These are phyloP conservation scores for Cnidoscolus chayamansa DNA, from an alignment of 441 rosid species.

Conservation along the genomic window DNA sequence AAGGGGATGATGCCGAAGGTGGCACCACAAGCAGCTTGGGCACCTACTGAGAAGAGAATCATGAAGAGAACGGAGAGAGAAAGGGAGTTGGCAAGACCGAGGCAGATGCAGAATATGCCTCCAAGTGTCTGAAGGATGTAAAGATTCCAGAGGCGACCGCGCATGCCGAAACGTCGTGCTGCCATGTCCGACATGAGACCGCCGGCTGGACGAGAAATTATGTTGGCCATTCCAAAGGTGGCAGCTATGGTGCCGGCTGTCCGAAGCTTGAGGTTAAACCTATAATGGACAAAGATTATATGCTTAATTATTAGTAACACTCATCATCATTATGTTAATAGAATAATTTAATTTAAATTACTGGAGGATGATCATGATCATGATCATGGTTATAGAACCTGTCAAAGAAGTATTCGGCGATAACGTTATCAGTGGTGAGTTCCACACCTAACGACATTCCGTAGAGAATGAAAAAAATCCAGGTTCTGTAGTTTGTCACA, in stretches of 20 bases:
- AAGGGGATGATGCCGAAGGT: constrained; percentile 44
- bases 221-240: constrained; percentile 40
- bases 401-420: constrained; percentile 65
- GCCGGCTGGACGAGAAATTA: constrained; percentile 31
- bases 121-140: constrained; percentile 41
- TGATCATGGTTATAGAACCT: constrained; percentile 32
- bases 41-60: constrained; percentile 40
- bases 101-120: constrained; percentile 39
- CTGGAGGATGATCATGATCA: neutral
- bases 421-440: constrained; percentile 56
- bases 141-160: constrained; percentile 40
- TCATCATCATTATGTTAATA: no score
- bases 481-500: constrained; percentile 58
- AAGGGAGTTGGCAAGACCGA: constrained; percentile 29
- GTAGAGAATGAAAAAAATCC: constrained; percentile 58
- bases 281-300: neutral
- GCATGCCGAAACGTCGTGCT: constrained; percentile 33
- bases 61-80: constrained; percentile 32
- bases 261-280: constrained; percentile 36
- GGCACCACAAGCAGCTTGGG: constrained; percentile 43
- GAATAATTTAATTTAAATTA: neutral
- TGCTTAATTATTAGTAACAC: no score
- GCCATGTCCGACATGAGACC: constrained; percentile 33
- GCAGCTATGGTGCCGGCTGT: constrained; percentile 39
- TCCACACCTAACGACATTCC: constrained; percentile 70